Evolutionary conservation across 2,329 filamentous ascomycete genomes (phyloP), one percentile per base, ranked within the genome.

Genomic region (Hawksworthiomyces lignivorus): DNA sequence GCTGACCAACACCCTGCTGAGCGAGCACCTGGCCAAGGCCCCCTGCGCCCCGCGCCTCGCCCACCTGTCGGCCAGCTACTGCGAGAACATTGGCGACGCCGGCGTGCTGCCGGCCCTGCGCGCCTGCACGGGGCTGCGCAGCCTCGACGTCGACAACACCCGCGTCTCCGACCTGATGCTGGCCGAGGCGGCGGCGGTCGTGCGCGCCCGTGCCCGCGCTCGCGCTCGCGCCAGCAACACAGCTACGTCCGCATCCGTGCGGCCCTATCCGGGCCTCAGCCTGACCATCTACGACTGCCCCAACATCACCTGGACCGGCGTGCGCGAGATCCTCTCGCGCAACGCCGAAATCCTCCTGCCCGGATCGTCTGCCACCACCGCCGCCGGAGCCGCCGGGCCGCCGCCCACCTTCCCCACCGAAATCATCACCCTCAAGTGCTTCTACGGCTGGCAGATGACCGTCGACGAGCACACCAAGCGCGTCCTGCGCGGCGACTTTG

Each of bases 391-490:
- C 18, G 56, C 18, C 20, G 27, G 10, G 17, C 22, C 37, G 12
- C 22, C 33, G 2, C 39, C 70, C 9, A 73, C 73, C 0, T 89
- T 82, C 52, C 85, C 87, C 0, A 76, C 78, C 1, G 82, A 95
- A 57, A 77, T 94, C 44, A 87, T 97, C 46, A 72, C 80, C 6
- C 72, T 97, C 32, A 96, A 95, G 62, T 94, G 88, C 62, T 97
- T 90, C 67, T 94, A 94, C 60, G 87, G 84, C 31, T 96, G 87
- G 77, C 90, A 97, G 63, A 86, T 87, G 65, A 96, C 88, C 0
- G 88, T 96, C 5, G 84, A 96, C 51, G 88, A 96, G 60, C 90
- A 97, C 62, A 88, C 81, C 40, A 90, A 89, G 64, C 78, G 89
- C 4, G 86, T 96, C 1, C 61, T 94, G 39, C 71, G 77, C 5